Evolutionary conservation across 1,284 basidiomycete species (phyloP), one percentile per base, ranked within the genome.

Genomic region (Neonothopanus nambi): DNA sequence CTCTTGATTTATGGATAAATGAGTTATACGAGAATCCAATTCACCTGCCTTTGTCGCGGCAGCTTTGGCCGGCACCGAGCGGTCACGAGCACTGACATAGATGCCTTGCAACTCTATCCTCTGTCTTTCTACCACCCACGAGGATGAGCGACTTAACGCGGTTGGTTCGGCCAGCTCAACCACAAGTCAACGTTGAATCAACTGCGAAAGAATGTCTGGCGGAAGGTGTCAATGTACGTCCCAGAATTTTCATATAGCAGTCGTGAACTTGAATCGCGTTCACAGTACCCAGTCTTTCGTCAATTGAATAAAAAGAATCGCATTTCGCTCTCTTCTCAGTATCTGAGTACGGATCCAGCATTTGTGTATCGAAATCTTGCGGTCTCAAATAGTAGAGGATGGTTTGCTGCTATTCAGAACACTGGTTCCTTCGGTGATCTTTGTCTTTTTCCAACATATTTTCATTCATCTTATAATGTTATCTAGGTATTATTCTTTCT

Each of bases 341-440:
- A 76, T 2, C 65, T 85, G 17, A 70, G 75, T 55, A 69, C 79
- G 20, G 64, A 76, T 13, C 56, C 71, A 59, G 66, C 54, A 60
- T 72, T 59, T 65, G 55, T 62, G 3, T 74, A 75, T 56, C 66
- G 61, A 37, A 62, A 87, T 17, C 80, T 91, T 58, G 76, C 81
- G 5, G 71, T 79, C 3, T 76, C 82, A 2, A 87, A 85, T 62
- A 66, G 71, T 12, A 77, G 71, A 57, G 84, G 80, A 33, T 89
- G 81, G 80, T 90, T 89, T 68, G 82, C 78, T 43, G 85, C 85
- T 40, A 76, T 81, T 45, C 71, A 70, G 21, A 70, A 67, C 23
- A 63, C 66, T 50, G 68, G 66, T 48, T 62, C 66, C 50, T 61
- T 69, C 59, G 67, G 76, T 78, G 67, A 5, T 28, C 26, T 48